Evolutionary conservation across 2,329 filamentous ascomycete species (phyloP).

Genomic region (Periconia digitata): DNA sequence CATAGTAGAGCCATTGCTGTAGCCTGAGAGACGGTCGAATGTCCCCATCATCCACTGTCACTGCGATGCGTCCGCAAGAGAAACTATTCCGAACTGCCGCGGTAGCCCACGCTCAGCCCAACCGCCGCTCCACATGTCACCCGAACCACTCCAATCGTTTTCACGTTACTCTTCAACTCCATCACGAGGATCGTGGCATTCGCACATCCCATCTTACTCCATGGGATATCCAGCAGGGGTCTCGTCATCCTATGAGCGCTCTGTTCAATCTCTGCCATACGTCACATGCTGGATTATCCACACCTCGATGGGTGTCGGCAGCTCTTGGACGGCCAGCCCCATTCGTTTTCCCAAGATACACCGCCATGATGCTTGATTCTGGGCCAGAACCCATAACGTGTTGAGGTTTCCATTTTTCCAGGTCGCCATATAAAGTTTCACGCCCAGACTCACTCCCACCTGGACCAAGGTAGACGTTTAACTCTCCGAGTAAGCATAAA

Average conservation of each 20-base stretch:
- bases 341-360: too few relatives aligned
- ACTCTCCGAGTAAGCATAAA: not conserved
- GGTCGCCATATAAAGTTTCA: not conserved
- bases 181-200: conserved; percentile 20
- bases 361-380: too few relatives aligned
- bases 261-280: not conserved
- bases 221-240: not conserved
- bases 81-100: not conserved
- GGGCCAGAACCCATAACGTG: not conserved
- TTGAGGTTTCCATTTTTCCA: not conserved
- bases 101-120: not conserved
- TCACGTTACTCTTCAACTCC: conserved; percentile 19
- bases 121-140: not conserved
- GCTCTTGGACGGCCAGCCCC: not conserved
- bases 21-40: not conserved
- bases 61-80: not conserved
- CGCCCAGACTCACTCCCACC: not conserved
- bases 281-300: not conserved
- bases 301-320: not conserved
- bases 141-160: conserved; percentile 1
- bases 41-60: not conserved
- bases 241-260: not conserved
- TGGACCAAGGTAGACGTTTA: not conserved
- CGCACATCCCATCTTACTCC: not conserved
- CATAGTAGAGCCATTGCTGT: not conserved